These are phyloP conservation scores for Gossypium gossypioides DNA, from an alignment of 441 rosid genomes.

Conservation along the genomic window DNA sequence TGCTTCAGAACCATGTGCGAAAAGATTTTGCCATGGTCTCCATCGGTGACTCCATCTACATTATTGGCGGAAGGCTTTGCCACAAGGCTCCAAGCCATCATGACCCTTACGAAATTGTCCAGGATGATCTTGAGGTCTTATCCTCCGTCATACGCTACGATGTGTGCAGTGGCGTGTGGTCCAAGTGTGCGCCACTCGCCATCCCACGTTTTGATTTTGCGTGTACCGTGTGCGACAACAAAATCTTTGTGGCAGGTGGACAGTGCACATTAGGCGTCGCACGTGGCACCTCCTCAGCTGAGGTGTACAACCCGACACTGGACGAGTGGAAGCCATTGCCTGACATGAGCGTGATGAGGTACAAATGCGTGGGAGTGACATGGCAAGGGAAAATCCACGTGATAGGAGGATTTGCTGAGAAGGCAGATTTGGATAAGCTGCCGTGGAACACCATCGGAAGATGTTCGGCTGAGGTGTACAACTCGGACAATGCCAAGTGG, in stretches of 20 bases:
- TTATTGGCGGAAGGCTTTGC: constrained; percentile 34
- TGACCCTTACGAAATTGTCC: constrained; percentile 17
- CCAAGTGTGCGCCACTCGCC: constrained; percentile 17
- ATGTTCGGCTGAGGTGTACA: constrained; percentile 39
- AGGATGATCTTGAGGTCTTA: constrained; percentile 14
- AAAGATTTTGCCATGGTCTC: constrained; percentile 36
- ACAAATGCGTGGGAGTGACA: constrained; percentile 39
- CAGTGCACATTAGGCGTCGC: constrained; percentile 14
- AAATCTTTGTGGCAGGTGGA: constrained; percentile 32
- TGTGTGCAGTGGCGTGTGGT: constrained; percentile 18
- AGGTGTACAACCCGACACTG: constrained; percentile 27
- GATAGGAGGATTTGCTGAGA: constrained; percentile 35
- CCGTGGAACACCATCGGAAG: constrained; percentile 25
- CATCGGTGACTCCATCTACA: constrained; percentile 19
- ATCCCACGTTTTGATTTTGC: constrained; percentile 35
- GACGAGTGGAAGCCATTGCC: constrained; percentile 32
- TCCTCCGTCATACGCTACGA: constrained; percentile 25
- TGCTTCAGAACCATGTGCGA: constrained; percentile 21
- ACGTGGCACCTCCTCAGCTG: constrained; percentile 29
- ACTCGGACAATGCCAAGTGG: constrained; percentile 25
- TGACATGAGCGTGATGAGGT: constrained; percentile 28
- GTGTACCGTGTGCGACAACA: constrained; percentile 20
- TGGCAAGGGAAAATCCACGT: constrained; percentile 40
- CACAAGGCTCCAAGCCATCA: constrained; percentile 1
- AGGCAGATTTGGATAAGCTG: neutral